Evolutionary conservation across 192 early-diverging fungal species (phyloP), one percentile per base, ranked within the genome.

Genomic region (Podila epigama): DNA sequence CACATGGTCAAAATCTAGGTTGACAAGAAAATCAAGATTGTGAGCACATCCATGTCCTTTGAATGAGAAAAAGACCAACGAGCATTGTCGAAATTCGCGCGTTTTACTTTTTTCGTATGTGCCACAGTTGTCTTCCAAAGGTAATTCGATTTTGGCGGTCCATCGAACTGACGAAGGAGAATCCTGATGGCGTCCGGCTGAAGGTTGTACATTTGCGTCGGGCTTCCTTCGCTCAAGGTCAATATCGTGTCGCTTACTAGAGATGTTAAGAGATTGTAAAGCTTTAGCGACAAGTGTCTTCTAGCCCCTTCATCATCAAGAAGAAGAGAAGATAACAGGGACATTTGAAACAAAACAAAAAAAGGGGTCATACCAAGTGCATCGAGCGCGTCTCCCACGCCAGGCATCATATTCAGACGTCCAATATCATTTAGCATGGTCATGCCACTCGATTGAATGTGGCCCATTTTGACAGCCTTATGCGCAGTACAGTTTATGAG

Each of bases 191-290:
- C 50, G 31, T 60, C 50, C 16, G 63, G 60, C 51, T 83, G 81
- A 0, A 67, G 56, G 9, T 66, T 33, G 13, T 79, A 57, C 34
- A 75, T 73, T 4, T 56, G 22, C 25, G 63, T 18, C 20, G 65
- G 35, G 25, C 67, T 51, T n/a, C 52, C 60, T 4, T 58, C 39
- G 35, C 81, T 79, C 18, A 83, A 51, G 3, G 71, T 53, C 13
- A 79, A 50, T 40, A 83, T 79, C 22, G 75, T 68, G 9, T 79
- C 77, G 41, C 65, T 75, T 10, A 64, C 81, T 83, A 58, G n/a
- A 69, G 12, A 52, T 10, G 37, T n/a, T 13, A 48, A 60, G 13
- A 33, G 18, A 40, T 22, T n/a, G n/a, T n/a, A n/a, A n/a, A n/a
- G n/a, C n/a, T n/a, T n/a, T n/a, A n/a, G n/a, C n/a, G n/a, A n/a